Conservation (phyloP, 73 alveolate species). For the Stentor coeruleus region DNA sequence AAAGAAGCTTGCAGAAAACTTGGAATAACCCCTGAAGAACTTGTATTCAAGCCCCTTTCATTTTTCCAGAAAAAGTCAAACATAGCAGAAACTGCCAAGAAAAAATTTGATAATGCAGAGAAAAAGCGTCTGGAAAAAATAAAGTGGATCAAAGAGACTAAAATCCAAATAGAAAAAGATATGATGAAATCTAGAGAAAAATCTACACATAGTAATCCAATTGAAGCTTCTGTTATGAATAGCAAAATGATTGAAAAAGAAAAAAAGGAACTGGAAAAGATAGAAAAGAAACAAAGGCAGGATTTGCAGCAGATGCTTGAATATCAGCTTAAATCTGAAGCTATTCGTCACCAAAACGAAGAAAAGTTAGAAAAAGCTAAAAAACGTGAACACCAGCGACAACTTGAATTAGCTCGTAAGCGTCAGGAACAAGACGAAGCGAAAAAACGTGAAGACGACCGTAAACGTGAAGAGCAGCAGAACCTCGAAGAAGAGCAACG, state of each 20-base stretch:
- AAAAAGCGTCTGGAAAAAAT: conserved; percentile 3
- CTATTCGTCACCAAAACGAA: background rate
- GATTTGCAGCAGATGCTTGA: conserved; percentile 26
- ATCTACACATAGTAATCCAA: background rate
- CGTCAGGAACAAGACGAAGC: conserved; percentile 17
- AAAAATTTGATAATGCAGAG: background rate
- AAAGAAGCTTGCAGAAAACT: conserved; percentile 50
- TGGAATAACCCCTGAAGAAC: conserved; percentile 64
- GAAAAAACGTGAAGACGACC: background rate
- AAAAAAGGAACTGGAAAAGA: background rate
- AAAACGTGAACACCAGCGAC: background rate
- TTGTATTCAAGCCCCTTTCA: conserved; percentile 35
- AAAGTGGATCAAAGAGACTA: background rate
- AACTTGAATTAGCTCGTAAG: background rate
- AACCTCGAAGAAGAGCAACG: background rate
- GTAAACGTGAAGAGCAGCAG: background rate
- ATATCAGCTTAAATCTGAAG: conserved; percentile 12
- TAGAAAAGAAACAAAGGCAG: conserved; percentile 9
- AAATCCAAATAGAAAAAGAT: background rate
- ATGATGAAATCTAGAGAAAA: background rate
- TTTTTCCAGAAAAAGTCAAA: background rate
- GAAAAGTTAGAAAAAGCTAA: conserved; percentile 20
- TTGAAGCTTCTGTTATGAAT: background rate
- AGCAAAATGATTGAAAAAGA: background rate
- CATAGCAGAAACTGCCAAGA: background rate